These are phyloP conservation scores for Mycogone perniciosa DNA, from an alignment of 2,329 filamentous ascomycete species.

Conservation along the genomic window DNA sequence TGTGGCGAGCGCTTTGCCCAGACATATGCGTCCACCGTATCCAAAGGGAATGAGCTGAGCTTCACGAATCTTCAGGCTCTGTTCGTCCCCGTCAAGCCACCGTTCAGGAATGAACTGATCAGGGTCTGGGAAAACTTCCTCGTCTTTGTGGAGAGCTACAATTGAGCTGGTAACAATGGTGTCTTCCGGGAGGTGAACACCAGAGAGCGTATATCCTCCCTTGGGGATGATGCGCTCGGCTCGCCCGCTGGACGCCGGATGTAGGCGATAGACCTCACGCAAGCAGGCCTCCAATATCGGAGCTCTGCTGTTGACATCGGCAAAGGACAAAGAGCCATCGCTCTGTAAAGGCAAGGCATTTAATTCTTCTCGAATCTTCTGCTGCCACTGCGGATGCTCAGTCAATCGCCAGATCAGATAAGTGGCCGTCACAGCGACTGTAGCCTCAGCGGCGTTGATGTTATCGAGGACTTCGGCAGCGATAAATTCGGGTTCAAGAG, in stretches of 20 bases:
- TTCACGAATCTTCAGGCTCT: conserved; percentile 1
- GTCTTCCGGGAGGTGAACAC: background rate
- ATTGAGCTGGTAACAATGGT: conserved; percentile 7
- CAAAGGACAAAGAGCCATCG: conserved; percentile 4
- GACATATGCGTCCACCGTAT: conserved; percentile 8
- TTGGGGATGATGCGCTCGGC: conserved; percentile 10
- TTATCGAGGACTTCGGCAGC: conserved; percentile 10
- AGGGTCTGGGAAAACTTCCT: conserved; percentile 7
- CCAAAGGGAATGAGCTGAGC: conserved; percentile 10
- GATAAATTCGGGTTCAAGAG: conserved; percentile 5
- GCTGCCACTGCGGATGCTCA: conserved; percentile 7
- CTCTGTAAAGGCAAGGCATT: conserved; percentile 1
- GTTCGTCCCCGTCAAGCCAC: conserved; percentile 9
- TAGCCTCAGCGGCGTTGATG: conserved; percentile 10
- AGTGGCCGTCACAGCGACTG: conserved; percentile 7
- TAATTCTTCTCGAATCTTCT: conserved; percentile 7
- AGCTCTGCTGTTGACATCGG: conserved; percentile 1
- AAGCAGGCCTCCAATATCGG: conserved; percentile 10
- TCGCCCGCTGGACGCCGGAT: conserved; percentile 12
- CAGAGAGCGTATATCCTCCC: conserved; percentile 3
- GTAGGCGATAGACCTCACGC: conserved; percentile 9
- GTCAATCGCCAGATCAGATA: conserved; percentile 11
- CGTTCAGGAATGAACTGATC: conserved; percentile 1
- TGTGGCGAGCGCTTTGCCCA: conserved; percentile 10
- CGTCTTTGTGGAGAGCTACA: conserved; percentile 6